phyloP scores from a whole-genome alignment of 1,139 yeast genomes.

The Sugiyamaella sp. region DNA sequence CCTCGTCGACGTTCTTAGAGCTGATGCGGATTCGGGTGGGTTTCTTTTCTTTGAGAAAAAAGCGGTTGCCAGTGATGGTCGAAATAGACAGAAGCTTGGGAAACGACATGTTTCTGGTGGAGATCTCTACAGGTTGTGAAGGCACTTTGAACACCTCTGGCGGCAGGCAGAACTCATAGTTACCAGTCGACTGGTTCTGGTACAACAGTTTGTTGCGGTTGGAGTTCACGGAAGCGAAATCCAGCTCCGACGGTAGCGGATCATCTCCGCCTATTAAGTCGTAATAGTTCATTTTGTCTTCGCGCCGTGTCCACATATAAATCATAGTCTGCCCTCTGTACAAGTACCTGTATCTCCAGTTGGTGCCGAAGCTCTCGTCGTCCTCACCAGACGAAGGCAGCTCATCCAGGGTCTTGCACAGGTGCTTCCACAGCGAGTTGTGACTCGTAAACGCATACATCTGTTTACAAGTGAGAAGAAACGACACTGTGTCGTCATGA shows the following conservation, averaged over 20 bases:
- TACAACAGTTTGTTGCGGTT: conserved; percentile 1
- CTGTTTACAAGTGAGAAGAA: conserved; percentile 12
- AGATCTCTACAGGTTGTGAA: conserved; percentile 14
- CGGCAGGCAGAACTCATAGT: conserved; percentile 9
- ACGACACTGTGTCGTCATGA: conserved; percentile 16
- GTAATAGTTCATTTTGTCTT: conserved; percentile 6
- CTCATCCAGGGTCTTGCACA: conserved; percentile 7
- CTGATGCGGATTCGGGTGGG: conserved; percentile 11
- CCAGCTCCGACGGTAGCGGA: not conserved
- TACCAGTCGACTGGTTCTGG: conserved; percentile 6
- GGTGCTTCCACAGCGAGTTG: conserved; percentile 17
- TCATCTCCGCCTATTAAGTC: not conserved
- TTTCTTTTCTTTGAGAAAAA: conserved; percentile 15
- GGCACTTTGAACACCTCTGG: conserved; percentile 16
- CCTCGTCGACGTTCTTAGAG: conserved; percentile 11
- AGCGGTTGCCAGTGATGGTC: conserved; percentile 10
- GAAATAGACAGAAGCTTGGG: conserved; percentile 16
- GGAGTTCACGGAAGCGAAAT: not conserved
- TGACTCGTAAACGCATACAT: conserved; percentile 12
- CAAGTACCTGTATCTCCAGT: conserved; percentile 14
- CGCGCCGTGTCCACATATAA: conserved; percentile 16
- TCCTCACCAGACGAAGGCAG: conserved; percentile 13
- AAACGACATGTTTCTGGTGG: conserved; percentile 13
- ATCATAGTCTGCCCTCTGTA: conserved; percentile 13
- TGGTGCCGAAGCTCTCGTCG: conserved; percentile 10